Base-by-base conservation (phyloP, 106 monocot genomes). In the Hemerocallis citrina region DNA sequence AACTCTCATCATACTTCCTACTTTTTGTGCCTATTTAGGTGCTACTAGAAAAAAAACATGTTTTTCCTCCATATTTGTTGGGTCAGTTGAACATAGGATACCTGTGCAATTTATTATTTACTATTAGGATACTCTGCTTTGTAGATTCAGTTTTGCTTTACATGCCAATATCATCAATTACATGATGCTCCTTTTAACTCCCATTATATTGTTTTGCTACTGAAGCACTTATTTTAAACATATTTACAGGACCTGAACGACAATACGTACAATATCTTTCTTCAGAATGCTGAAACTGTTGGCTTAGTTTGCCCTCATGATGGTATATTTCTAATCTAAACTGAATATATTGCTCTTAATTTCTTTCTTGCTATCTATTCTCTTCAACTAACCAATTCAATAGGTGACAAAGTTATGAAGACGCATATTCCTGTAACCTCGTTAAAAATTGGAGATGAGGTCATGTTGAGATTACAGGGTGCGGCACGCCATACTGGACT, bases 281-380 rank as follows among this genome's bases (percentile, higher is more conserved):
- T 84, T 30, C 84, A 79, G 24, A 84, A 84, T 65, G 79, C 79
- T 54, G 84, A 84, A 61, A 84, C 84, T n/a, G 84, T 84, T 24
- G 79, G 79, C 27, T 61, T 79, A 39, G 67, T 84, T 25, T 72
- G 75, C 16, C 79, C 75, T 35, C 9, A 10, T 40, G 68, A 65
- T 68, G 75, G 84, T 84, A 39, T 16, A 24, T 24, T 41, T 23
- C 15, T 42, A 5, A 14, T 32, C 7, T 24, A 9, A 1, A n/a
- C 19, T 7, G 27, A 6, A 15, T 36, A 24, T 1, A 8, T 59
- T 40, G 23, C 23, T 38, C 38, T 63, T 46, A 16, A 24, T 44
- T 10, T 45, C 13, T 63, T 11, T 15, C 17, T 15, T 57, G n/a
- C 8, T 21, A 44, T n/a, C n/a, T 52, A 4, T 43, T 2, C 46